Base-by-base conservation (phyloP, 148 eudicot genomes). In the Persicaria maculosa region DNA sequence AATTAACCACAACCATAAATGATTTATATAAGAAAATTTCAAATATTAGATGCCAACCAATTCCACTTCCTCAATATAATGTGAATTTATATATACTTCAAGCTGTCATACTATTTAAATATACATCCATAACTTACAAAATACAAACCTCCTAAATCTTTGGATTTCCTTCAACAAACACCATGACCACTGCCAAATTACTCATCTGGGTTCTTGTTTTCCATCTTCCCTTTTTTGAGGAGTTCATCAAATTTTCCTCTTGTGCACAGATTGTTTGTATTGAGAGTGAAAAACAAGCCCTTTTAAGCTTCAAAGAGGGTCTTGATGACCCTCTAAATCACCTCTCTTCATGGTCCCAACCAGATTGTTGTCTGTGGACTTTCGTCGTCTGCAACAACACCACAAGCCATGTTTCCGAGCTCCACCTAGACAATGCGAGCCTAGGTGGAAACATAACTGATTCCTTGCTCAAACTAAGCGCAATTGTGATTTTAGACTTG, bases 401-500 rank as follows among this genome's bases (percentile, higher is more conserved):
- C 10, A 75, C 75, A 14, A 65, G 61, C 59, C 74, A 65, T 72
- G 61, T 80, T 19, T 44, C 55, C 70, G 65, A 58, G 36, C 65
- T 72, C 64, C 22, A 45, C 72, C 48, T 69, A 58, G 65, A 19
- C 36, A 58, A 7, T 36, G 65, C 65, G 40, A 9, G 10, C 36
- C 62, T 78, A 58, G 48, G 64, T 14, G 80, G 76, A 40, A 46
- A 73, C 19, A 9, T 78, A 65, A 78, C 36, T n/a, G 52, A 71
- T 31, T 76, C 85, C 20, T 79, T 85, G 78, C 69, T 79, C 50
- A 47, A 77, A 6, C 40, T 81, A 43, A 77, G 16, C 57, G 71
- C 72, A 25, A 71, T 84, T 78, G 69, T 0, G 8, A 31, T 77
- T 67, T 72, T 85, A 67, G 85, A 85, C 77, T 50, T 85, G 74